Evolutionary conservation across 2,329 filamentous ascomycete species (phyloP).

Genomic region (Claviceps arundinis): DNA sequence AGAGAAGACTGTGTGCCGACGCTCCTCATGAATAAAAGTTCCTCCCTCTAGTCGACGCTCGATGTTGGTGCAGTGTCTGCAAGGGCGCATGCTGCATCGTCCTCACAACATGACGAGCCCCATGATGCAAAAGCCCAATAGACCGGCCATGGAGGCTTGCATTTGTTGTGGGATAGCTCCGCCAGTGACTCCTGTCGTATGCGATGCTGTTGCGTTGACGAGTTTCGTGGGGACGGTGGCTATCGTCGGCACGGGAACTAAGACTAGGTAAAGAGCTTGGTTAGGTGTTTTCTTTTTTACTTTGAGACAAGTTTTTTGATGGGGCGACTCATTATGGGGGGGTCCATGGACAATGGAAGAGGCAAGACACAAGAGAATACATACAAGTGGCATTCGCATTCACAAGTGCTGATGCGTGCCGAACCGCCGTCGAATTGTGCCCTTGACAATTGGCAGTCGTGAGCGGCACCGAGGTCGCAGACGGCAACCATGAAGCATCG

Average conservation of each 20-base stretch:
- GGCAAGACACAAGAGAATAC: not conserved
- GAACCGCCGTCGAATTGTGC: not conserved
- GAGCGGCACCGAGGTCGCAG: not conserved
- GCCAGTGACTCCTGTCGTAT: conserved; percentile 16
- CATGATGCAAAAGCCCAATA: conserved; percentile 25
- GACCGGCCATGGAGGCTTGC: conserved; percentile 20
- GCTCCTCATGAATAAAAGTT: not conserved
- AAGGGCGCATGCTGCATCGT: not conserved
- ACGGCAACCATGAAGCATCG: not conserved
- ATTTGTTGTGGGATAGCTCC: conserved; percentile 20
- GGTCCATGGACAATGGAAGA: not conserved
- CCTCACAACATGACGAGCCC: conserved; percentile 21
- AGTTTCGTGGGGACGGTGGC: conserved; percentile 6
- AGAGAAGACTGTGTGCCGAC: not conserved
- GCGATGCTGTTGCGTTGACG: conserved; percentile 16
- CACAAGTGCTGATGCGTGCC: not conserved
- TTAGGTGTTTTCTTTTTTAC: conserved; percentile 1
- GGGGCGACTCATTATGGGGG: not conserved
- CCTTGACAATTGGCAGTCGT: not conserved
- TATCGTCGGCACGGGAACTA: conserved; percentile 5
- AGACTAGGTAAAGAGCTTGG: not conserved
- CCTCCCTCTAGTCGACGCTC: not conserved
- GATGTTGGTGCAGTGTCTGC: conserved; percentile 1
- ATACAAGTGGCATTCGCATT: conserved; percentile 3
- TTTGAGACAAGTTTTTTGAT: too few species aligned